Evolutionary conservation across 805 yeast genomes (phyloP).

Genomic region (Zygosaccharomyces bailii): DNA sequence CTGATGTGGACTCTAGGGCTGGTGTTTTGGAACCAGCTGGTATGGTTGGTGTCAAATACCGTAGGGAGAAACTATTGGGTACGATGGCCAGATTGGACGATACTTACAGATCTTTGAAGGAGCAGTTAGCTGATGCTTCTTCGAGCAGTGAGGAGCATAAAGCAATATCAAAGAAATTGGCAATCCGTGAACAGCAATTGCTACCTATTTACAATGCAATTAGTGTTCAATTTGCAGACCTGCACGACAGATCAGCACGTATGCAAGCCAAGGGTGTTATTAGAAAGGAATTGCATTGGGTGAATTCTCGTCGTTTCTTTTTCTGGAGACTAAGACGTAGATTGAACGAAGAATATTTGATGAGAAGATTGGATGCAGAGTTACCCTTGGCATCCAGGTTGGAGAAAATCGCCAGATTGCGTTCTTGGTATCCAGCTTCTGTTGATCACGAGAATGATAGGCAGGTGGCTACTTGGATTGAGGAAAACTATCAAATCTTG

Average conservation of each 20-base stretch:
- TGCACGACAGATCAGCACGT: constrained; percentile 96
- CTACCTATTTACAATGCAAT: constrained; percentile 89
- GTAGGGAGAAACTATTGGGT: constrained; percentile 85
- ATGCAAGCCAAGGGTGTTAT: constrained; percentile 94
- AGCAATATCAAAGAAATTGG: constrained; percentile 59
- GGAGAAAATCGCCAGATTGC: constrained; percentile 81
- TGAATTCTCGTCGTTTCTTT: constrained; percentile 87
- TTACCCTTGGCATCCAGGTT: constrained; percentile 60
- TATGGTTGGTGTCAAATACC: constrained; percentile 97
- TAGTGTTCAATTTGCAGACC: constrained; percentile 93
- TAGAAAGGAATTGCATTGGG: constrained; percentile 81
- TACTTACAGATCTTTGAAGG: constrained; percentile 64
- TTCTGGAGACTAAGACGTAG: constrained; percentile 99
- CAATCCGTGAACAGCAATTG: constrained; percentile 73
- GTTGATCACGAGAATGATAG: constrained; percentile 69
- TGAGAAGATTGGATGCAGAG: constrained; percentile 67
- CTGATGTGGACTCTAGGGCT: constrained; percentile 91
- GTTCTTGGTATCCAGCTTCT: constrained; percentile 77
- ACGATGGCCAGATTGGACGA: constrained; percentile 90
- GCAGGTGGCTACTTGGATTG: constrained; percentile 82
- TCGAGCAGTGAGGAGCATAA: constrained; percentile 64
- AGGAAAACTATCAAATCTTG: constrained; percentile 63
- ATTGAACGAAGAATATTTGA: constrained; percentile 83
- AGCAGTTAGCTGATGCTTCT: constrained; percentile 50
- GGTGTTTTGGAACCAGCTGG: constrained; percentile 99